Base-by-base conservation (phyloP, 768 basidiomycete genomes). In the Leccinum sublutescens region DNA sequence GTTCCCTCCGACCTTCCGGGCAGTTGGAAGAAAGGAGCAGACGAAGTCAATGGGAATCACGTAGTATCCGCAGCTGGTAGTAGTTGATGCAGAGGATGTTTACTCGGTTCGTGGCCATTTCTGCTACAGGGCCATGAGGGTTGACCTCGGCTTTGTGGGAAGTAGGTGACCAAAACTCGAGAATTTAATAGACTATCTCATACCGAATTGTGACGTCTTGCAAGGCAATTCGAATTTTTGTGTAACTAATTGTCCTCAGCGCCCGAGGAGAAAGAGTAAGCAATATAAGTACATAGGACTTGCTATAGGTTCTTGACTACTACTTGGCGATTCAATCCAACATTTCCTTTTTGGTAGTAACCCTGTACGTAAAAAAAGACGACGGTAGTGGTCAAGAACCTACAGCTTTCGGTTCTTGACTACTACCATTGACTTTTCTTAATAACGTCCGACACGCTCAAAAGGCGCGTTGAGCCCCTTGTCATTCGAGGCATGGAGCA, bases 1-100 rank as follows among this genome's bases (percentile, higher is more conserved):
- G 47, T 72, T 33, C 64, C 71, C 11, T 54, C 66, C 21, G 19
- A 50, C 27, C 40, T 52, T 57, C 61, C 65, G 2, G 67, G 67
- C 1, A 50, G 56, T 34, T 57, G 50, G 56, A 31, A 15, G 31
- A 51, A 57, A 19, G 53, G 23, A 9, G 56, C 56, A 33, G 61
- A 62, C 11, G 60, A 60, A 38, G 45, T 14, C n/a, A 59, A 70
- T 21, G 64, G 62, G 36, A n/a, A 56, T 38, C 40, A 49, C 36
- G 60, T 49, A 29, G 27, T 29, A 60, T 50, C 12, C 1, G 14
- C 52, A 52, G 47, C 6, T 5, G 36, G 51, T 17, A 49, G 55
- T 53, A 50, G 43, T 21, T 50, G 52, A 45, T 19, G 12, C 33
- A 33, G 33, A 12, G 5, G 45, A 45, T 50, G 4, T 45, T 55